Base-by-base conservation (phyloP, 2,329 filamentous ascomycete genomes). In the Paradendryphiella salina region DNA sequence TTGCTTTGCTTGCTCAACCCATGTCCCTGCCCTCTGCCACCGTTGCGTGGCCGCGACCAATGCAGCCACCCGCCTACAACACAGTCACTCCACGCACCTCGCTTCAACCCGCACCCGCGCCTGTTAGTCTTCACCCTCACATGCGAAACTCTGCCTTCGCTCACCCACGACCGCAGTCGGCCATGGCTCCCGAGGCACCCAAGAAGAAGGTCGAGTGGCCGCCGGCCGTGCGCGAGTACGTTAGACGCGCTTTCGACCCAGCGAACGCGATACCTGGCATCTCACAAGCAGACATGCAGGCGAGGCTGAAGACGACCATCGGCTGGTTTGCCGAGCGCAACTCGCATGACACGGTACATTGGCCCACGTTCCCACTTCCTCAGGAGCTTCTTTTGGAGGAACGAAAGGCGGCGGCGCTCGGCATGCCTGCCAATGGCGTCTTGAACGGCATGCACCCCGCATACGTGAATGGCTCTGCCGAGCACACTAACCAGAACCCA, bases 301-400 rank as follows among this genome's bases (percentile, higher is more conserved):
- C 80, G 53, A 95, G 91, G 69, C 79, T 99, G 57, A 96, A 93
- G 74, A 78, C 86, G 54, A 87, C 91, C 61, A 96, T 99, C 70
- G 89, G 87, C 54, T 80, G 85, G 46, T 90, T 90, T 57, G 91
- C 90, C 60, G 87, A 93, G 63, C 82, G 77, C 62, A 83, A 87
- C 60, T 82, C 82, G 47, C 82, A 96, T 67, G 80, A 87, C 68
- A 80, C 80, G 20, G 85, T 89, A 71, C 83, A 96, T 77, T 99
- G 94, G 94, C 83, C 88, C 57, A 81, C 77, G 20, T 83, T 95
- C 77, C 89, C 89, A 34, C 79, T 96, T 11, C 94, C 94, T 5
- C 93, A 97, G 73, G 80, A 89, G 56, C 80, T 96, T 73, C 86
- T 96, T 56, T 83, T 82, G 69, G 82, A 83, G 61, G 89, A 91